phyloP scores from a whole-genome alignment of 768 basidiomycete species.

The Pholiota conissans region DNA sequence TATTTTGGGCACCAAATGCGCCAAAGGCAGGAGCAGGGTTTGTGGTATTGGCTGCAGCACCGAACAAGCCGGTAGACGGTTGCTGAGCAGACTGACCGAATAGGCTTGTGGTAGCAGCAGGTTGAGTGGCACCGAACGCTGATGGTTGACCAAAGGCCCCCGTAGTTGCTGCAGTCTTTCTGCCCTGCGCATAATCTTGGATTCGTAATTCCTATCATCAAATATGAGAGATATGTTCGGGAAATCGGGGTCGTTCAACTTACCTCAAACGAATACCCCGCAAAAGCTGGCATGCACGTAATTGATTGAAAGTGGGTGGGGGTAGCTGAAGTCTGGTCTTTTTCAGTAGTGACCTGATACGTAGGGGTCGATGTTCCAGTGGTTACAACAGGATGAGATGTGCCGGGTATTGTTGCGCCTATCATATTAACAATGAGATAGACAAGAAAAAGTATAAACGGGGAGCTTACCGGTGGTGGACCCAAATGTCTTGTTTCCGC shows the following conservation, averaged over 20 bases:
- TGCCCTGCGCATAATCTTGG: constrained; percentile 75
- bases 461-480: constrained; percentile 17
- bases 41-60: constrained; percentile 29
- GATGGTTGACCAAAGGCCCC: constrained; percentile 55
- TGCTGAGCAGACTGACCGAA: constrained; percentile 52
- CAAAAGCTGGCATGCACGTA: constrained; percentile 76
- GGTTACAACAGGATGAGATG: constrained; percentile 50
- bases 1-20: constrained; percentile 36
- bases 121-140: constrained; percentile 47
- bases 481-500: constrained; percentile 44
- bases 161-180: constrained; percentile 56
- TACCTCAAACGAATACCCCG: constrained; percentile 78
- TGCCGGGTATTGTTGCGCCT: constrained; percentile 10
- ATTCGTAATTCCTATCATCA: constrained; percentile 62
- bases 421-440: constrained; percentile 1
- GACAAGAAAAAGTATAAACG: neutral
- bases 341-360: constrained; percentile 62
- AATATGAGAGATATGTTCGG: constrained; percentile 10
- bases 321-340: constrained; percentile 55
- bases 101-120: constrained; percentile 34
- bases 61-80: constrained; percentile 36
- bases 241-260: neutral
- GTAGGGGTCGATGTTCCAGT: constrained; percentile 51
- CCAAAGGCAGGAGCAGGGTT: constrained; percentile 39
- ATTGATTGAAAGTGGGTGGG: constrained; percentile 82